Evolutionary conservation across 176 grass and related monocot species (phyloP).

Genomic region (Ampelocalamus luodianensis): DNA sequence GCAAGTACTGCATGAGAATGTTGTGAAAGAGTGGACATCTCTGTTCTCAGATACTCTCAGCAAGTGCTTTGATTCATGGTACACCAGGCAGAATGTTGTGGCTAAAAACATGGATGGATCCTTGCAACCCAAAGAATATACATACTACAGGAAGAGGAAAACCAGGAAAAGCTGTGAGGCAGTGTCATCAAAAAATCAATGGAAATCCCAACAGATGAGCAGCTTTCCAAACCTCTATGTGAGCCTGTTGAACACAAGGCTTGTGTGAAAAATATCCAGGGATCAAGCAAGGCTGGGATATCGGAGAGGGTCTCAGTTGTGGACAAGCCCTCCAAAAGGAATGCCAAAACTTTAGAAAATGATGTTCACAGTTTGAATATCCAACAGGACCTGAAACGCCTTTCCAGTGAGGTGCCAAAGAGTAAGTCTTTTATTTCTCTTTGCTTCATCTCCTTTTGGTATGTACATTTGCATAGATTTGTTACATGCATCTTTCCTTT

Average conservation of each 20-base stretch:
- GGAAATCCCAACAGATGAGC: conserved; percentile 46
- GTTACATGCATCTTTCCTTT: conserved; percentile 24
- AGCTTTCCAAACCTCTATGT: conserved; percentile 55
- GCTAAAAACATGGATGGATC: conserved; percentile 43
- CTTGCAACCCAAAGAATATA: conserved; percentile 53
- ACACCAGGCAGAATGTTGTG: conserved; percentile 39
- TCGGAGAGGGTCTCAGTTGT: conserved; percentile 43
- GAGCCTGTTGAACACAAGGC: conserved; percentile 57
- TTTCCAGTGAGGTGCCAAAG: conserved; percentile 60
- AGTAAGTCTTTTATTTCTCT: conserved; percentile 53
- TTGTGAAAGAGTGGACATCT: conserved; percentile 55
- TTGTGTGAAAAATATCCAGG: conserved; percentile 46
- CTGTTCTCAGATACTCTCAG: conserved; percentile 57
- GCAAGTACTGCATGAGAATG: conserved; percentile 68
- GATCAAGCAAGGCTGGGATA: conserved; percentile 33
- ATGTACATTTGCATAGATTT: conserved; percentile 35
- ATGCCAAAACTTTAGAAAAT: conserved; percentile 26
- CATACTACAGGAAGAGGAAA: conserved; percentile 80
- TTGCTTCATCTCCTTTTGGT: background rate
- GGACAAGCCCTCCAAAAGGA: conserved; percentile 42
- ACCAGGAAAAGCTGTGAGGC: conserved; percentile 50
- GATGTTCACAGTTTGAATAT: conserved; percentile 40
- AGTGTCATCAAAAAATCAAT: conserved; percentile 37
- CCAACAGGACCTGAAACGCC: conserved; percentile 42
- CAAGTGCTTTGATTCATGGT: conserved; percentile 60